These are phyloP conservation scores for Stromatinia cepivora DNA, from an alignment of 2,329 filamentous ascomycete species.

Conservation along the genomic window DNA sequence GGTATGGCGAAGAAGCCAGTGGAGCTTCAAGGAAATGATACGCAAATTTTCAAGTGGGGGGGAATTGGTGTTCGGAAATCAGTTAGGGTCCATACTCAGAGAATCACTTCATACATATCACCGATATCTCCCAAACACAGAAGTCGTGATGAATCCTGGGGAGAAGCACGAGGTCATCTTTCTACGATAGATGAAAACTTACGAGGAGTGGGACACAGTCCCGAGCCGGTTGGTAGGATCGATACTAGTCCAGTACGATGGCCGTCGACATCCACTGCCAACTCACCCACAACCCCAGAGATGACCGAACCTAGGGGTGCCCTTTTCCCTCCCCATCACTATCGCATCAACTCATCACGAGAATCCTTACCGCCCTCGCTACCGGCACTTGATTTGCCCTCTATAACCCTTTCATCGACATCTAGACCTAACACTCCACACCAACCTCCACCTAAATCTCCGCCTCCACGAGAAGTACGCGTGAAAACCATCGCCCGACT, in stretches of 20 bases:
- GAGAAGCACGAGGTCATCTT: slow-evolving; percentile 13
- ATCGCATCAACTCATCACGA: background rate
- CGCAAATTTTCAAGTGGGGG: slow-evolving; percentile 20
- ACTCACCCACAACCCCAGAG: slow-evolving; percentile 15
- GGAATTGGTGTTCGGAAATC: slow-evolving; percentile 18
- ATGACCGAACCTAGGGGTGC: background rate
- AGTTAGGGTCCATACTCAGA: slow-evolving; percentile 1
- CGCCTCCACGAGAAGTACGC: background rate
- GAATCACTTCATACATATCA: slow-evolving; percentile 16
- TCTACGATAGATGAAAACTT: background rate
- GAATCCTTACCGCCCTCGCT: slow-evolving; percentile 7
- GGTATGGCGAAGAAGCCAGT: background rate
- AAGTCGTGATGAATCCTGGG: slow-evolving; percentile 6
- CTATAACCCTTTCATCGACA: background rate
- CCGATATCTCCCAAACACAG: background rate
- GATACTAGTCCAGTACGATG: slow-evolving; percentile 7
- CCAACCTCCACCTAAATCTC: background rate
- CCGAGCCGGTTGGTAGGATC: background rate
- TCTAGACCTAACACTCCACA: slow-evolving; percentile 9
- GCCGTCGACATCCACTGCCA: slow-evolving; percentile 7
- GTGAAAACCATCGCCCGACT: slow-evolving; percentile 6
- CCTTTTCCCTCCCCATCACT: slow-evolving; percentile 2
- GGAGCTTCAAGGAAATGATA: slow-evolving; percentile 18
- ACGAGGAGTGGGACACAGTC: background rate
- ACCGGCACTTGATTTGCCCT: slow-evolving; percentile 11